Base-by-base conservation (phyloP, 1,139 yeast species). In the Insectozyma bohioensis region DNA sequence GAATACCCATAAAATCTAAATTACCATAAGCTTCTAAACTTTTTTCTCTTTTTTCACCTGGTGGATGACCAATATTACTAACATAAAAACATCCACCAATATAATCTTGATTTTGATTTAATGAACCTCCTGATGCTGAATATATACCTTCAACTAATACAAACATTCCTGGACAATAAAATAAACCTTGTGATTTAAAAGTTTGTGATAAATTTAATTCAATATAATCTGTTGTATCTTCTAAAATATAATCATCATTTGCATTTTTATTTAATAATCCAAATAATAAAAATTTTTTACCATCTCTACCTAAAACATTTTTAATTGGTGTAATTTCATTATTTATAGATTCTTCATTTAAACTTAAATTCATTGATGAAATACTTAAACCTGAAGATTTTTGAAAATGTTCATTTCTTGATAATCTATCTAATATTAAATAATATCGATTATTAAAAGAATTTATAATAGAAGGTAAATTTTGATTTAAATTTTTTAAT, bases 131-230 rank as follows among this genome's bases (percentile, higher is more conserved):
- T 13, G 78, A 73, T 5, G 78, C 80, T 0, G 86, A 75, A 49
- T 85, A 86, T 15, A 86, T 77, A 10, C 99, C 99, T 51, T 88
- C 95, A 27, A 84, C 84, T 4, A 90, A 64, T 1, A 87, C 77
- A 47, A 84, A 79, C 67, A 83, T 80, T 1, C 98, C 98, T 1
- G 84, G 75, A 2, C 80, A 77, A 49, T 81, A 85, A 49, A 78
- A 90, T 2, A 84, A 72, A 0, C 85, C 88, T 10, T 69, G 70
- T 1, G 83, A 72, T 28, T 86, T 84, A 12, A 69, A 63, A 0
- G 92, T 68, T 42, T 83, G 85, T 1, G 73, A 62, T 11, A 90
- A 55, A 37, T 84, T 85, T 17, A 92, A 62, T 45, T 78, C 84
- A n/a, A 92, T 79, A 30, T 71, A 61, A 42, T 88, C 96, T 1